These are phyloP conservation scores for Fraxinus sp. DNA, from an alignment of 305 asterid genomes.

Conservation along the genomic window DNA sequence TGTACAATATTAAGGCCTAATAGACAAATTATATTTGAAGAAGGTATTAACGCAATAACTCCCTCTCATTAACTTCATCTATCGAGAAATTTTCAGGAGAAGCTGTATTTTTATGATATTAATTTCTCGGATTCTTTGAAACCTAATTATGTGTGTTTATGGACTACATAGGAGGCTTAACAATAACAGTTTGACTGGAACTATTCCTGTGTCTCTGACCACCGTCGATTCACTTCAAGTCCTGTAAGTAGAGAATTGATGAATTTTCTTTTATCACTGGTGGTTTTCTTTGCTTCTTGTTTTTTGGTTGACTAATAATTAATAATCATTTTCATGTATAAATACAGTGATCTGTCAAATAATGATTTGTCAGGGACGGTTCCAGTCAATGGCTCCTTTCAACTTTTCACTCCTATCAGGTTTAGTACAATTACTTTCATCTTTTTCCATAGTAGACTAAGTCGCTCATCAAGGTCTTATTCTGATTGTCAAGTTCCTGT, in stretches of 20 bases:
- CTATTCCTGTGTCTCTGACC: slow-evolving; percentile 64
- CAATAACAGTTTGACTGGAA: slow-evolving; percentile 71
- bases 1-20: neutral
- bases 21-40: slow-evolving; percentile 7
- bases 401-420: slow-evolving; percentile 91
- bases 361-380: slow-evolving; percentile 58
- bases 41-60: slow-evolving; percentile 4
- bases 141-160: slow-evolving; percentile 29
- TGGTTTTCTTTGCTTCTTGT: slow-evolving; percentile 2
- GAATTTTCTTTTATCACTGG: slow-evolving; percentile 12
- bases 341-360: slow-evolving; percentile 83
- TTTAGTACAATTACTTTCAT: slow-evolving; percentile 34
- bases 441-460: slow-evolving; percentile 10
- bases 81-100: neutral
- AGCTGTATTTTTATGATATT: neutral
- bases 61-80: slow-evolving; percentile 4
- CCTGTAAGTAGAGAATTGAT: slow-evolving; percentile 64
- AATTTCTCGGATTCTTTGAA: neutral
- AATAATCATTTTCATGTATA: slow-evolving; percentile 25
- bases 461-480: slow-evolving; percentile 24
- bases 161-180: slow-evolving; percentile 73
- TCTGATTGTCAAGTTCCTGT: slow-evolving; percentile 27
- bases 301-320: slow-evolving; percentile 27
- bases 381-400: slow-evolving; percentile 88
- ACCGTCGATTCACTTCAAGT: slow-evolving; percentile 75